Percentiles rank a stretch among this genome's conserved stretches.
Evolutionary conservation across 345 rosid species (phyloP).

Genomic region (Isatis tinctoria): DNA sequence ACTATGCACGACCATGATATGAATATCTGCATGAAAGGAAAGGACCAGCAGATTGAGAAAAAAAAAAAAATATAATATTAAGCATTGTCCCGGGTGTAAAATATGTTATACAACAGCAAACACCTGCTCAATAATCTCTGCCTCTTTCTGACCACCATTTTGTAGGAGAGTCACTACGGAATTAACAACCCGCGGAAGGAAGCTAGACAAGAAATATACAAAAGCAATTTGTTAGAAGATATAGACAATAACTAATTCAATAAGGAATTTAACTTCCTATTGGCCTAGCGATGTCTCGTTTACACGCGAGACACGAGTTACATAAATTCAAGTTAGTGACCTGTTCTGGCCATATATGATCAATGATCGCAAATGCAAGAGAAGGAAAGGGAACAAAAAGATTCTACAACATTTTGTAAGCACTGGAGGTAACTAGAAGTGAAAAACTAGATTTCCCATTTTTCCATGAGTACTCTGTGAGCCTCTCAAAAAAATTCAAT

Average conservation of each 20-base stretch:
- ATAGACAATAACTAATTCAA: background rate
- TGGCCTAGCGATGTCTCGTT: too few relatives aligned
- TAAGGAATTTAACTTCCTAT: background rate
- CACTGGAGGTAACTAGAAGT: background rate
- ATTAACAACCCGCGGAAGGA: slow-evolving; percentile 54
- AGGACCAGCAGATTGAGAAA: background rate
- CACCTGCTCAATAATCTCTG: slow-evolving; percentile 88
- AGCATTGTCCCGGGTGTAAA: background rate
- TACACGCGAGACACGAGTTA: too few relatives aligned
- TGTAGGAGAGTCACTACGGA: slow-evolving; percentile 53
- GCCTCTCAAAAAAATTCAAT: background rate
- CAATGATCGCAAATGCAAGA: background rate
- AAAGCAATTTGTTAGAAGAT: background rate
- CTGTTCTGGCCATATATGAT: background rate
- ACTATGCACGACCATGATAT: slow-evolving; percentile 59
- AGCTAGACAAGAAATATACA: slow-evolving; percentile 38
- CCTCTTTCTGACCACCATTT: slow-evolving; percentile 69
- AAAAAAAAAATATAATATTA: background rate
- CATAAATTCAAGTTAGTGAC: too few relatives aligned
- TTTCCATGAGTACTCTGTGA: background rate
- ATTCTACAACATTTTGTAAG: too few relatives aligned
- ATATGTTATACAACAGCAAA: background rate
- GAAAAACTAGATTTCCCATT: background rate
- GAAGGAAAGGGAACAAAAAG: background rate
- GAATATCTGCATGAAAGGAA: slow-evolving; percentile 52